phyloP scores from a whole-genome alignment of 2,329 filamentous ascomycete genomes.

The Beauveria brongniartii region DNA sequence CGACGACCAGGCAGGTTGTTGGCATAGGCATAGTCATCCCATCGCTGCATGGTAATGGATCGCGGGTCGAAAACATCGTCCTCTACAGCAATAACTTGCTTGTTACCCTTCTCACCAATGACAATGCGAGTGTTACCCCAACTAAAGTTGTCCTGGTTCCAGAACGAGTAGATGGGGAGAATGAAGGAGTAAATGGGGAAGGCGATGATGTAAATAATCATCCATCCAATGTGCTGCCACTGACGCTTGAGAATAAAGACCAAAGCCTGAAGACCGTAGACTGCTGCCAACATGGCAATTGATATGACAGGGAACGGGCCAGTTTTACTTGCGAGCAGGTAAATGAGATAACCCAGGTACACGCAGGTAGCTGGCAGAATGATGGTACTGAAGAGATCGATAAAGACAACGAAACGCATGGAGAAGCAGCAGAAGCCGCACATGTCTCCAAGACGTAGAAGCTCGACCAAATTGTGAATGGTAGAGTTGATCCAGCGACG shows the following conservation, averaged over 20 bases:
- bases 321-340: conserved; percentile 57
- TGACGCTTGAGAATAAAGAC: conserved; percentile 96
- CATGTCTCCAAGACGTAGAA: conserved; percentile 84
- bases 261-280: conserved; percentile 91
- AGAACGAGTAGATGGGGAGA: conserved; percentile 95
- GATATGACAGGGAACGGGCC: conserved; percentile 82
- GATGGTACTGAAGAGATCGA: conserved; percentile 87
- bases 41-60: conserved; percentile 87
- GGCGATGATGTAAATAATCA: conserved; percentile 96
- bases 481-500: conserved; percentile 99
- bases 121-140: conserved; percentile 99
- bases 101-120: conserved; percentile 85
- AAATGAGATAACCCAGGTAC: conserved; percentile 84
- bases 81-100: conserved; percentile 81
- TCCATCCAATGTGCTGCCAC: conserved; percentile 99
- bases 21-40: conserved; percentile 86
- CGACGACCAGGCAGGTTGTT: conserved; percentile 91
- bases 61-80: conserved; percentile 83
- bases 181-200: conserved; percentile 90
- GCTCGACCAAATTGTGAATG: conserved; percentile 87
- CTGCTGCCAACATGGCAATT: conserved; percentile 77
- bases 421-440: conserved; percentile 99
- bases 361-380: conserved; percentile 83
- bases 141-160: conserved; percentile 98
- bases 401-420: conserved; percentile 93